phyloP scores from a whole-genome alignment of 345 rosid species.

The Salix caprea region DNA sequence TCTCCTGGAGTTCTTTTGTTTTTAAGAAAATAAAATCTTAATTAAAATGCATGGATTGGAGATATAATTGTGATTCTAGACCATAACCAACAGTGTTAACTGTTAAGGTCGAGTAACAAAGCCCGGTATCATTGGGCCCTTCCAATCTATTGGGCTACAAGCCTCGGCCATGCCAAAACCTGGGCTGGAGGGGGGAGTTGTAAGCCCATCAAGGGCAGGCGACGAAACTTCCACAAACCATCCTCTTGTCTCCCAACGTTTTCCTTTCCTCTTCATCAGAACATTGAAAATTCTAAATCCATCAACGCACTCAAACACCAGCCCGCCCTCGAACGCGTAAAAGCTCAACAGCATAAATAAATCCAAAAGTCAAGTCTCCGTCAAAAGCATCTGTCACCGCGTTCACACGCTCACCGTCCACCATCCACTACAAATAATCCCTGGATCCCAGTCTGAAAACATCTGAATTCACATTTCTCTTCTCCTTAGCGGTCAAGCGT shows the following conservation, averaged over 20 bases:
- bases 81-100: no score
- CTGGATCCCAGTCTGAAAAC: background rate
- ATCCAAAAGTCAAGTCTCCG: conserved; percentile 16
- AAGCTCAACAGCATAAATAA: background rate
- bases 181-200: no score
- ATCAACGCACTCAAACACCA: background rate
- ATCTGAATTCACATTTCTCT: background rate
- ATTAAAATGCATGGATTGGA: no score
- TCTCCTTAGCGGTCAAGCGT: background rate
- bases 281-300: background rate
- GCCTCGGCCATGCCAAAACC: no score
- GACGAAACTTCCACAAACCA: background rate
- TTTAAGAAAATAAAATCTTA: no score
- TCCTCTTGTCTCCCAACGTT: background rate
- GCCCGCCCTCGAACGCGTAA: conserved; percentile 6
- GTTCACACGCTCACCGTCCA: conserved; percentile 30
- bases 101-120: no score
- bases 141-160: no score
- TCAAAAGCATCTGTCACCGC: conserved; percentile 16
- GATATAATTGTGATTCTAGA: no score
- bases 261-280: background rate
- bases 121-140: no score
- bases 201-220: background rate
- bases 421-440: background rate
- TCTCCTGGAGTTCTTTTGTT: no score